Conservation (phyloP, 768 basidiomycete species). For the Epithele typhae region DNA sequence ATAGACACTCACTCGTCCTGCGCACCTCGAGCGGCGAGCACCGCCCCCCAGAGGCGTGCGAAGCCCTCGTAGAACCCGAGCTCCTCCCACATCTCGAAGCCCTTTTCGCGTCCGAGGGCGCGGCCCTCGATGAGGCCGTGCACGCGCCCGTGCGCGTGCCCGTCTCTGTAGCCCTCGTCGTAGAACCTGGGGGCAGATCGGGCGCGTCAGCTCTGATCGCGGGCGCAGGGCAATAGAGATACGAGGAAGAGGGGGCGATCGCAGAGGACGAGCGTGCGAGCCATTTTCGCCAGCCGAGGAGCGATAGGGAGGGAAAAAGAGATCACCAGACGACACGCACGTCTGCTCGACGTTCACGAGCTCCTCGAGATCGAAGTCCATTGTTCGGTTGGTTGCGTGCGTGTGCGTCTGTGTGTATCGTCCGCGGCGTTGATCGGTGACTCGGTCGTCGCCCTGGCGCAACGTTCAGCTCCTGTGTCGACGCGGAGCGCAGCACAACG, state of each 20-base stretch:
- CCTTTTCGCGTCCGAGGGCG: constrained; percentile 83
- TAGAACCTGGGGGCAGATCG: constrained; percentile 57
- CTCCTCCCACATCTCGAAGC: constrained; percentile 97
- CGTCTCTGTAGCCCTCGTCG: constrained; percentile 69
- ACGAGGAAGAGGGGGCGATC: no score
- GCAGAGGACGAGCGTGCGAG: no score
- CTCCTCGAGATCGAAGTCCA: constrained; percentile 26
- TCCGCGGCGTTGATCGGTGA: no score
- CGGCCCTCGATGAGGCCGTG: constrained; percentile 92
- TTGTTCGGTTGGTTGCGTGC: background rate
- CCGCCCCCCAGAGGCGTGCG: constrained; percentile 62
- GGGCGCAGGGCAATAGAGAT: no score
- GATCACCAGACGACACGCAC: constrained; percentile 10
- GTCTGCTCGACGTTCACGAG: constrained; percentile 28
- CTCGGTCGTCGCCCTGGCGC: no score
- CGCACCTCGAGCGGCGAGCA: constrained; percentile 38
- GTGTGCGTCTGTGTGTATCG: no score
- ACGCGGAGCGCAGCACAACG: no score
- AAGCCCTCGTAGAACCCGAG: constrained; percentile 91
- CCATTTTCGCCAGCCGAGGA: background rate
- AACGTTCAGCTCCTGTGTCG: no score
- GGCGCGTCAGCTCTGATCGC: background rate
- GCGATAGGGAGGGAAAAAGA: background rate
- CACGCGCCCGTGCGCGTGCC: constrained; percentile 79
- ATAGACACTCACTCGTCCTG: constrained; percentile 54